phyloP scores from a whole-genome alignment of 441 rosid genomes.

The Manihot esculenta region DNA sequence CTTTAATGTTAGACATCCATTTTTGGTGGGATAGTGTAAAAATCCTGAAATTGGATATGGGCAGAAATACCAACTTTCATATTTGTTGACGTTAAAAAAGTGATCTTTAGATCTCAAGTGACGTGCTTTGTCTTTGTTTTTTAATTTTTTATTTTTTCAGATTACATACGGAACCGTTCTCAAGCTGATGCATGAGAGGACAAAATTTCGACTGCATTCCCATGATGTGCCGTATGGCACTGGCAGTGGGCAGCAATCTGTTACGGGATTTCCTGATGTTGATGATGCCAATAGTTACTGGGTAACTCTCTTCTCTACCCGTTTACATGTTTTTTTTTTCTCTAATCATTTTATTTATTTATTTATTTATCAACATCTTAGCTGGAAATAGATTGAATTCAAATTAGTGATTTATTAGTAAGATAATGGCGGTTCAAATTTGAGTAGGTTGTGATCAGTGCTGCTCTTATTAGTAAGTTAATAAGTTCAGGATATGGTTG shows the following conservation, averaged over 20 bases:
- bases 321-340: not conserved
- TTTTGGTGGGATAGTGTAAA: no score
- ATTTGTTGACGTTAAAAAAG: not conserved
- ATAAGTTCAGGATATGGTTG: not conserved
- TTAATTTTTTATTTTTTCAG: conserved; percentile 30
- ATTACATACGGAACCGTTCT: conserved; percentile 81
- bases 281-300: conserved; percentile 96
- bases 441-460: not conserved
- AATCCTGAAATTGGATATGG: no score
- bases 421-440: not conserved
- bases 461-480: not conserved
- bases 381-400: not conserved
- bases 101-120: not conserved
- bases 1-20: no score
- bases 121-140: not conserved
- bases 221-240: conserved; percentile 98
- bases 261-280: conserved; percentile 78
- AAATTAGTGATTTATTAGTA: not conserved
- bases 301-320: conserved; percentile 47
- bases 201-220: conserved; percentile 78
- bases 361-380: no score
- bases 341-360: no score
- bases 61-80: no score
- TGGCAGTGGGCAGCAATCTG: conserved; percentile 98
- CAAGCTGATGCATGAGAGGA: conserved; percentile 92